These are phyloP conservation scores for Hemisphaericaspora subhashii DNA, from an alignment of 1,139 yeast genomes.

Conservation along the genomic window DNA sequence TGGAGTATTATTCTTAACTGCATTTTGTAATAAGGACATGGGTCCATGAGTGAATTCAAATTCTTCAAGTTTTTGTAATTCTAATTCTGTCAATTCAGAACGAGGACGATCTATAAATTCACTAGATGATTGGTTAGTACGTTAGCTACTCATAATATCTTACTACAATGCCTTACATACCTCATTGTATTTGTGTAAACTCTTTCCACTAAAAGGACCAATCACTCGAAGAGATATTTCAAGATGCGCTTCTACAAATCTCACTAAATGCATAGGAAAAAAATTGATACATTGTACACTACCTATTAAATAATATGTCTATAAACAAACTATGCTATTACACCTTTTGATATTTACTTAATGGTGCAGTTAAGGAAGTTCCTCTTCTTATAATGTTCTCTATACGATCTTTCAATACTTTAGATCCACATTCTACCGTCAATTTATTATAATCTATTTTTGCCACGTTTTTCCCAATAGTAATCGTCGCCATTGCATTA, in stretches of 20 bases:
- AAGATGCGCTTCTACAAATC: background rate
- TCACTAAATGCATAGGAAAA: background rate
- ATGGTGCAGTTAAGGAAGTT: slow-evolving; percentile 79
- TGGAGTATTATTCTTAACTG: slow-evolving; percentile 72
- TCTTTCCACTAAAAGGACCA: too few species aligned
- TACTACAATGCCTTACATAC: slow-evolving; percentile 2
- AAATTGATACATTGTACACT: background rate
- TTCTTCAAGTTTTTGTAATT: slow-evolving; percentile 80
- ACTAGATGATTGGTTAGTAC: slow-evolving; percentile 31
- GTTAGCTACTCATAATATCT: too few species aligned
- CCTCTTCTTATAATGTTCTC: slow-evolving; percentile 80
- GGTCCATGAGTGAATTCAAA: slow-evolving; percentile 93
- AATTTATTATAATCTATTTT: slow-evolving; percentile 62
- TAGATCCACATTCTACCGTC: slow-evolving; percentile 73
- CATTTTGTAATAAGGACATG: slow-evolving; percentile 76
- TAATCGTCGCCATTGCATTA: slow-evolving; percentile 50
- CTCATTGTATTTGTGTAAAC: slow-evolving; percentile 7
- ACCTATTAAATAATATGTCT: background rate
- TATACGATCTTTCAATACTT: slow-evolving; percentile 77
- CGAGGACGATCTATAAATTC: slow-evolving; percentile 71
- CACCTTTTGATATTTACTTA: slow-evolving; percentile 35
- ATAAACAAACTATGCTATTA: slow-evolving; percentile 1
- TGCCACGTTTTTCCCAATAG: slow-evolving; percentile 76
- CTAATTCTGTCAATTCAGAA: slow-evolving; percentile 77
- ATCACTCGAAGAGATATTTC: background rate